phyloP scores from a whole-genome alignment of 176 grass and related monocot species.

The Carex scoparia region DNA sequence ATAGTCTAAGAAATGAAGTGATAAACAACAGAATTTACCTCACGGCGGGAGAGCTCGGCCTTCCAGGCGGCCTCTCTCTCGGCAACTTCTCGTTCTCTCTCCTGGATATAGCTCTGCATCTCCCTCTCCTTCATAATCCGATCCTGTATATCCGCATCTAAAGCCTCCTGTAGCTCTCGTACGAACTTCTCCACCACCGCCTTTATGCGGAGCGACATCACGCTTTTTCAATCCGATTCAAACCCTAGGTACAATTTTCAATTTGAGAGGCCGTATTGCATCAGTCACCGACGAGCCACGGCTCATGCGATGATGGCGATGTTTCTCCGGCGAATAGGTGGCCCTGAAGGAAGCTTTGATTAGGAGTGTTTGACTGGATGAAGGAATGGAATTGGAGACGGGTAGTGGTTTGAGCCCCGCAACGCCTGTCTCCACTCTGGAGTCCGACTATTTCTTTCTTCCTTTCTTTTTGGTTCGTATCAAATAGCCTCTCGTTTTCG shows the following conservation, averaged over 20 bases:
- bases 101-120: constrained; percentile 99
- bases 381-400: constrained; percentile 8
- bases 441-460: not conserved
- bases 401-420: not conserved
- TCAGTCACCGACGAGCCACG: not conserved
- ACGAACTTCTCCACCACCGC: constrained; percentile 94
- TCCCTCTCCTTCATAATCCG: constrained; percentile 95
- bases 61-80: constrained; percentile 98
- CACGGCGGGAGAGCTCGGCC: constrained; percentile 92
- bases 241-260: constrained; percentile 17
- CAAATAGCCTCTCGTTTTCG: not conserved
- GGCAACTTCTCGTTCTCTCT: constrained; percentile 96
- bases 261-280: not conserved
- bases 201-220: constrained; percentile 84
- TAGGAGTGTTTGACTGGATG: not conserved
- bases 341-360: not conserved
- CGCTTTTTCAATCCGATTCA: constrained; percentile 7
- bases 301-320: not conserved
- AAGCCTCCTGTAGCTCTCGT: constrained; percentile 84
- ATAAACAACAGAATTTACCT: constrained; percentile 36
- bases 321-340: not conserved
- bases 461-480: not conserved
- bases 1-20: not conserved
- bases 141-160: constrained; percentile 95
- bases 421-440: not conserved